Evolutionary conservation across 306 rosid species (phyloP), one percentile per base, ranked within the genome.

Genomic region (Castanea mollissima): DNA sequence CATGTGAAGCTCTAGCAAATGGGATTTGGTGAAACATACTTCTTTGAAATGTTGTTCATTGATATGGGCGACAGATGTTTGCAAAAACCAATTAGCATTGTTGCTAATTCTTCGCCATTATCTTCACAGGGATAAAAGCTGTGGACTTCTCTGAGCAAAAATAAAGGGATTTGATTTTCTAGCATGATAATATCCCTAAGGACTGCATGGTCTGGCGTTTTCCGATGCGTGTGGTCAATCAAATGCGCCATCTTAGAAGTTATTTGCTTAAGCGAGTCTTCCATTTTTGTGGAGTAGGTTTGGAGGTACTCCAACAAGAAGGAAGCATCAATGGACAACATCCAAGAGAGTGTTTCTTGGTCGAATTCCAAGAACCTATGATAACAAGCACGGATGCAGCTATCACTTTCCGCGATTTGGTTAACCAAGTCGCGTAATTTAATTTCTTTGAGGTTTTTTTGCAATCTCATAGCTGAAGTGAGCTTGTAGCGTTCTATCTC

Each of bases 401-500:
- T 5, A n/a, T 76, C 80, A 32, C 38, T 5, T 20, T 23, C 5
- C 5, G 55, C 16, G 2, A 76, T 31, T 6, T 54, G 64, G 2
- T 49, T 6, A 10, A 76, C 74, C 80, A 76, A 64, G 15, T 76
- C 35, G 0, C 6, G 20, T 16, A 76, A 76, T 15, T 76, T 52
- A 23, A 29, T 5, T 51, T 5, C 5, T 6, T 52, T 27, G 65
- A 76, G 4, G 2, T 76, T 31, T 55, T 76, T 65, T 7, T 65
- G 74, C 1, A 76, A 10, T 32, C 32, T 51, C 10, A 27, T 76
- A 2, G 74, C 80, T n/a, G 74, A 29, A 31, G 44, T n/a, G 16
- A 76, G 80, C 13, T 76, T 76, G 35, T 52, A 54, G 34, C 58
- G 63, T 31, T 76, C 74, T 74, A 65, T 76, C 51, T 76, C 74